Percentiles rank a stretch among this genome's conserved stretches.
These are phyloP conservation scores for Hydrangea macrophylla DNA, from an alignment of 148 eudicot species.

Conservation along the genomic window DNA sequence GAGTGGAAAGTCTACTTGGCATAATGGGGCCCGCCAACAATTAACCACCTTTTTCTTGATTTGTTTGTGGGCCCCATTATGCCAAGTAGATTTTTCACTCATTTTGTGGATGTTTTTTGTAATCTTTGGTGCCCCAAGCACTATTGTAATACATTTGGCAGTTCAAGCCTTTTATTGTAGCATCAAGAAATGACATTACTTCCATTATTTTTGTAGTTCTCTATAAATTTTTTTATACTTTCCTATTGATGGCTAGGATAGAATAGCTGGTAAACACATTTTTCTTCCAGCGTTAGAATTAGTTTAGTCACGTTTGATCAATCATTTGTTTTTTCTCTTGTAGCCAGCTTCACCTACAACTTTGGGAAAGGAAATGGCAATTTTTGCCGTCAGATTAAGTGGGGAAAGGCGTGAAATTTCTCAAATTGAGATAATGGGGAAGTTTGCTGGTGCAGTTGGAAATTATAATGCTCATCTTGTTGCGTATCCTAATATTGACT, in stretches of 20 bases:
- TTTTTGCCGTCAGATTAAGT: conserved; percentile 71
- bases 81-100: too few species aligned
- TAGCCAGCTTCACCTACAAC: conserved; percentile 99
- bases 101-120: too few species aligned
- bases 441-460: conserved; percentile 97
- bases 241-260: background rate
- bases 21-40: too few species aligned
- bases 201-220: too few species aligned
- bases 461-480: conserved; percentile 91
- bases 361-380: conserved; percentile 85
- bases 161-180: too few species aligned
- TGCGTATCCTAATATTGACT: conserved; percentile 78
- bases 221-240: background rate
- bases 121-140: too few species aligned
- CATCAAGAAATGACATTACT: too few species aligned
- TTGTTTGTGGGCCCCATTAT: too few species aligned
- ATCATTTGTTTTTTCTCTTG: conserved; percentile 24
- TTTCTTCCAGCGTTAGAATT: background rate
- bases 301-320: background rate
- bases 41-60: too few species aligned
- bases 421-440: conserved; percentile 67
- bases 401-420: conserved; percentile 58
- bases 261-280: background rate
- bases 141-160: too few species aligned
- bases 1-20: too few species aligned